Evolutionary conservation across 2,329 filamentous ascomycete genomes (phyloP).

Genomic region (Cadophora luteo-olivacea): DNA sequence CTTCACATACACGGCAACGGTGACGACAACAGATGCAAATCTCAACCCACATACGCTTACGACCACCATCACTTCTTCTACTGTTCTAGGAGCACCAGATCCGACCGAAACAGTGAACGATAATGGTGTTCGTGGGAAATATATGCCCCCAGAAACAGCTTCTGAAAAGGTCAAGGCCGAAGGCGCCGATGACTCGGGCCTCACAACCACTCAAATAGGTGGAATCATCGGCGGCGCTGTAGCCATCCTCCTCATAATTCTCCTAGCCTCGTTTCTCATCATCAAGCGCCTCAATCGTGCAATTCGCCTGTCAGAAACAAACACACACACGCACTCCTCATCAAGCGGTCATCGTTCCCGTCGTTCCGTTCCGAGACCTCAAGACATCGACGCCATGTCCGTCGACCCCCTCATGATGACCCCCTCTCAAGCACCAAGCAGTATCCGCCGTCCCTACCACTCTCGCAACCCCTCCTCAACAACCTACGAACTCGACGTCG

Average conservation of each 20-base stretch:
- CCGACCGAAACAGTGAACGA: constrained; percentile 29
- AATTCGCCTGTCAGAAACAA: constrained; percentile 45
- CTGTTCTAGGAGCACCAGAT: constrained; percentile 47
- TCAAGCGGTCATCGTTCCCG: constrained; percentile 29
- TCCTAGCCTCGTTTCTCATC: constrained; percentile 56
- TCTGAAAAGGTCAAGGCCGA: constrained; percentile 39
- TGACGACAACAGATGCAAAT: constrained; percentile 53
- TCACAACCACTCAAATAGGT: constrained; percentile 50
- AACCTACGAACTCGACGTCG: constrained; percentile 33
- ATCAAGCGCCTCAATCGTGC: constrained; percentile 54
- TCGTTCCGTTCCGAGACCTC: constrained; percentile 14
- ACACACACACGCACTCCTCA: constrained; percentile 28
- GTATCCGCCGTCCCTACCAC: constrained; percentile 27
- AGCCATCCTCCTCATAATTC: constrained; percentile 54
- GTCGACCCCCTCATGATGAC: constrained; percentile 43
- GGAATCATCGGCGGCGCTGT: constrained; percentile 61
- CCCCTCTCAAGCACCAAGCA: constrained; percentile 31
- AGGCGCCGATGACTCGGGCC: constrained; percentile 46
- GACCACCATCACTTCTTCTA: constrained; percentile 45
- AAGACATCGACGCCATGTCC: constrained; percentile 38
- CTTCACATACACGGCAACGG: constrained; percentile 50
- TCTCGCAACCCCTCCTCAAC: constrained; percentile 27
- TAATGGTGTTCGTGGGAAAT: constrained; percentile 32
- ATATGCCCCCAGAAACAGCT: constrained; percentile 30
- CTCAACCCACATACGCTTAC: constrained; percentile 50